These are phyloP conservation scores for Diaporthe sp. DNA, from an alignment of 2,329 filamentous ascomycete species.

Conservation along the genomic window DNA sequence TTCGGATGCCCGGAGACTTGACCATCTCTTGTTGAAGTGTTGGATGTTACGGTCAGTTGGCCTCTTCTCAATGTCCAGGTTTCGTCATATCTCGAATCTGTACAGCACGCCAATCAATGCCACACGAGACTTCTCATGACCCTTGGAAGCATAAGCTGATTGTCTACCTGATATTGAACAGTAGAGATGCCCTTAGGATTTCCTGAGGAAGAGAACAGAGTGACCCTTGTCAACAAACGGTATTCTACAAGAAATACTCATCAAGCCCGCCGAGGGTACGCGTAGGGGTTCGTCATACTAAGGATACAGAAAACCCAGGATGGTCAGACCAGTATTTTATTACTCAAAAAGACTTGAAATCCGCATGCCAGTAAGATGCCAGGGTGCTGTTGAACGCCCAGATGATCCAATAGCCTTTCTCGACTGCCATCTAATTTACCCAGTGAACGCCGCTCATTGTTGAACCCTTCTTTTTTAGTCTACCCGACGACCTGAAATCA, in stretches of 20 bases:
- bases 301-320: neutral
- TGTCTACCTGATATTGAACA: neutral
- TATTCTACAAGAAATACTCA: neutral
- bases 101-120: neutral
- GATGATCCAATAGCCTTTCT: constrained; percentile 22
- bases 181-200: neutral
- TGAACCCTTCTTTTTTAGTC: neutral
- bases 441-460: constrained; percentile 23
- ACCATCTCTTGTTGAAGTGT: neutral
- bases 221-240: neutral
- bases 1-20: constrained; percentile 14
- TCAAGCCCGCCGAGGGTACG: neutral
- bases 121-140: neutral
- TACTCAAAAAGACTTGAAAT: neutral
- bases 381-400: constrained; percentile 40
- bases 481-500: neutral
- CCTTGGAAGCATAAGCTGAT: neutral
- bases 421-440: constrained; percentile 21
- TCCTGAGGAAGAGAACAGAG: neutral
- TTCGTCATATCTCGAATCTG: neutral
- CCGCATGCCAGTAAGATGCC: constrained; percentile 16
- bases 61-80: neutral
- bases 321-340: neutral
- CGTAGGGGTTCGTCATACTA: neutral
- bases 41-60: neutral